These are phyloP conservation scores for Salix udensis DNA, from an alignment of 345 rosid species.

Conservation along the genomic window DNA sequence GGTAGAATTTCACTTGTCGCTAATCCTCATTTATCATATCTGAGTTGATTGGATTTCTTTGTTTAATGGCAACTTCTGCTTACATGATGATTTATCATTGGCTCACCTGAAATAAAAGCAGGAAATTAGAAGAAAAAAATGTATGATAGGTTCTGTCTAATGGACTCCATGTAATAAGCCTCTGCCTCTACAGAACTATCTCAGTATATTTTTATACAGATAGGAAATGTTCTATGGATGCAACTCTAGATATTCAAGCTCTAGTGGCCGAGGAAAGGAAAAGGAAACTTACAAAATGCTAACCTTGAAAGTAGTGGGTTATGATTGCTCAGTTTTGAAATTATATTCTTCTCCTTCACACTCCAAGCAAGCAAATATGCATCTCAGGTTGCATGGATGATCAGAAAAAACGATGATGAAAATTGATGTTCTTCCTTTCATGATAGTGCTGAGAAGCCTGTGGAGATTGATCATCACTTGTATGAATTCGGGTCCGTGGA, in stretches of 20 bases:
- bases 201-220: background rate
- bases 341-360: background rate
- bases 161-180: background rate
- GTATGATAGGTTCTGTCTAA: background rate
- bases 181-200: background rate
- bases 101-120: background rate
- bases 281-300: background rate
- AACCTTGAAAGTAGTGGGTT: background rate
- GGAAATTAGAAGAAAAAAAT: background rate
- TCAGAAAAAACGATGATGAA: background rate
- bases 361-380: background rate
- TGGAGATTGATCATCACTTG: conserved; percentile 68
- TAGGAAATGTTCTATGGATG: background rate
- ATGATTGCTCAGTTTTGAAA: background rate
- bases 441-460: conserved; percentile 57
- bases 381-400: background rate
- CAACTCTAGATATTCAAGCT: background rate
- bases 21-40: background rate
- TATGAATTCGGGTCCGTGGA: conserved; percentile 73
- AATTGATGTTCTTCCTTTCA: conserved; percentile 10
- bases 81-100: background rate
- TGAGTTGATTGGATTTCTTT: background rate
- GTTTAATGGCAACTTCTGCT: background rate
- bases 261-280: background rate
- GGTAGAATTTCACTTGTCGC: background rate